Evolutionary conservation across 2,329 filamentous ascomycete genomes (phyloP).

Genomic region (Calonectria crousiana): DNA sequence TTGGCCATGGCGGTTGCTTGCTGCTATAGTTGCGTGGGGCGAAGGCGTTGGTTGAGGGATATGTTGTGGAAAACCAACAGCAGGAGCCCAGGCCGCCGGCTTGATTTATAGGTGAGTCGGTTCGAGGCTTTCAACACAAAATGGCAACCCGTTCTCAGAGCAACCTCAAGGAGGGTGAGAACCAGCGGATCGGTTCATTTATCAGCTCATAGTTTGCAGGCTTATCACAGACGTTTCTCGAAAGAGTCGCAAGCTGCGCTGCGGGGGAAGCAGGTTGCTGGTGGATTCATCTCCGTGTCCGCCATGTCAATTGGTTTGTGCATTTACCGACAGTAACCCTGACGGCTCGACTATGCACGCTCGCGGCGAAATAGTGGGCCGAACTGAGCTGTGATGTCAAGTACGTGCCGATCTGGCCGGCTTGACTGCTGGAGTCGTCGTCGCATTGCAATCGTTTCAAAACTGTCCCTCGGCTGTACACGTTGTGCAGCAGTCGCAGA

Average conservation of each 20-base stretch:
- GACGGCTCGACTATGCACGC: background rate
- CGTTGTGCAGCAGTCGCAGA: background rate
- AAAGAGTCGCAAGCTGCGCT: background rate
- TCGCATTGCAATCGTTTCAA: background rate
- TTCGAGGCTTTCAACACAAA: background rate
- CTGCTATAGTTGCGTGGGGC: background rate
- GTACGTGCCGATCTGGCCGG: background rate
- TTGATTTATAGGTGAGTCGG: background rate
- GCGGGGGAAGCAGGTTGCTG: background rate
- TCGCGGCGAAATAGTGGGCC: background rate
- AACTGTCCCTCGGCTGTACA: background rate
- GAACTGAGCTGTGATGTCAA: background rate
- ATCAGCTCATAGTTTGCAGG: background rate
- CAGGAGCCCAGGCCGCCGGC: background rate
- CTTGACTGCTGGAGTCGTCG: background rate
- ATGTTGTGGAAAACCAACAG: background rate
- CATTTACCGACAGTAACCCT: background rate
- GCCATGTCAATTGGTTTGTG: background rate
- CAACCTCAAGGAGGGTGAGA: too few species aligned
- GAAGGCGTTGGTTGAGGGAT: background rate
- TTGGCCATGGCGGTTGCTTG: background rate
- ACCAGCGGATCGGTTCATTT: background rate
- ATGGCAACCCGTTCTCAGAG: too few species aligned
- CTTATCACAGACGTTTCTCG: too few species aligned
- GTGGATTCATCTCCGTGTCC: background rate